Base-by-base conservation (phyloP, 78 protist genomes). In the Diacronema lutheri region DNA sequence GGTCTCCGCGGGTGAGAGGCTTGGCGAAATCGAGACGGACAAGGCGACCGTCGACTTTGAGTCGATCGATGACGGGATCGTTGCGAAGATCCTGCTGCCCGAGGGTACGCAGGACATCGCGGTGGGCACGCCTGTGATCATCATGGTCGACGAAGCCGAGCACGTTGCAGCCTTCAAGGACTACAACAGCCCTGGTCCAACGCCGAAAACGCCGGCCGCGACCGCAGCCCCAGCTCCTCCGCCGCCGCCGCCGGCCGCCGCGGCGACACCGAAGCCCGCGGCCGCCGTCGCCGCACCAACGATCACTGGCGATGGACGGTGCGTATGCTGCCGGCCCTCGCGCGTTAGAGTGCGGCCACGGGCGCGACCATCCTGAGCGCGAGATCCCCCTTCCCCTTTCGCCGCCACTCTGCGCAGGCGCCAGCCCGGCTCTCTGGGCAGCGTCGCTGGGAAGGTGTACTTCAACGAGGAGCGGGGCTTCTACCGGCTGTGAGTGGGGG, bases 31-130 rank as follows among this genome's bases (percentile, higher is more conserved):
- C 16, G 81, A 74, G 81, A 74, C 81, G 19, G 81, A 74, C 62
- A 74, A 74, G 62, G 81, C 81, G 25, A 74, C 81, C 5, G 64
- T 74, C 4, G 81, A 74, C 62, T 74, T 9, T 44, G 81, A 74
- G 60, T 55, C 62, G 20, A 31, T 46, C 9, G 81, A 74, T 6
- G 81, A 74, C 13, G 81, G 81, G 5, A 11, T 74, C n/a, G 19
- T 74, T 29, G 81, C 81, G 0, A 74, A 74, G 41, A 74, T 74
- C 26, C 81, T 74, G 11, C 29, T 50, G 11, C 60, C 60, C 7
- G 41, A 5, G 64, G 81, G 81, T 19, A 50, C 62, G 23, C 38
- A 50, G n/a, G 62, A 50, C 64, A 31, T 74, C 64, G 11, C 38
- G 0, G 81, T 74, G 35, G 81, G 81, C 81, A 50, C 81, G 23